Percentiles rank a stretch among this genome's conserved stretches.
phyloP scores from a whole-genome alignment of 1,139 yeast species.

The Zhuliangozyma blackwelliae region DNA sequence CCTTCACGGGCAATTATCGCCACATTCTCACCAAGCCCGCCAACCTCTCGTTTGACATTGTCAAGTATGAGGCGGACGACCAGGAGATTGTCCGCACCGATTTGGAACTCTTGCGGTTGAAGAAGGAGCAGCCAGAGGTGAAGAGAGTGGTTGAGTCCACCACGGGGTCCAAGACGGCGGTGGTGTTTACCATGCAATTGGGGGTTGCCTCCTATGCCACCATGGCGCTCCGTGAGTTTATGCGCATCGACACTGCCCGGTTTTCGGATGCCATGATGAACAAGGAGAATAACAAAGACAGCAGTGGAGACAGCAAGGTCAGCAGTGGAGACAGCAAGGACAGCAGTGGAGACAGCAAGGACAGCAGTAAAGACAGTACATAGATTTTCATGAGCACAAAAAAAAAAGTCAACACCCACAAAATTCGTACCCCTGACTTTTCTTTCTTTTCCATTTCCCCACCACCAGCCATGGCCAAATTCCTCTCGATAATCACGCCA shows the following conservation, averaged over 20 bases:
- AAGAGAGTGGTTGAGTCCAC: slow-evolving; percentile 24
- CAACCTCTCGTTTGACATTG: slow-evolving; percentile 57
- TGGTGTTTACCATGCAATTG: slow-evolving; percentile 70
- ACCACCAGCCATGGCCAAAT: slow-evolving; percentile 1
- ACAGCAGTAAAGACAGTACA: no score
- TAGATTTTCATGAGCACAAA: no score
- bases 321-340: no score
- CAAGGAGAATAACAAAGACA: no score
- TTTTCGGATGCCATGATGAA: slow-evolving; percentile 16
- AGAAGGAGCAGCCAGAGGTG: slow-evolving; percentile 28
- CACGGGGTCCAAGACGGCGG: slow-evolving; percentile 53
- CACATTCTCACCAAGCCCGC: slow-evolving; percentile 65
- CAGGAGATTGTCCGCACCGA: slow-evolving; percentile 82
- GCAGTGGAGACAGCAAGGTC: no score
- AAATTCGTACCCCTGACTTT: no score
- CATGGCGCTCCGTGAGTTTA: slow-evolving; percentile 90
- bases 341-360: no score
- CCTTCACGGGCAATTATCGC: slow-evolving; percentile 89
- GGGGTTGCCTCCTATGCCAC: slow-evolving; percentile 94
- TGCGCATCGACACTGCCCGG: slow-evolving; percentile 78
- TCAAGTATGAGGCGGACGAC: slow-evolving; percentile 56
- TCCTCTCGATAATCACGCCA: slow-evolving; percentile 2
- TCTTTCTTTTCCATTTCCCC: neutral
- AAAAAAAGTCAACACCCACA: no score
- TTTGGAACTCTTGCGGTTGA: slow-evolving; percentile 54